Base-by-base conservation (phyloP, 1,284 basidiomycete genomes). In the Trametes polyzona region DNA sequence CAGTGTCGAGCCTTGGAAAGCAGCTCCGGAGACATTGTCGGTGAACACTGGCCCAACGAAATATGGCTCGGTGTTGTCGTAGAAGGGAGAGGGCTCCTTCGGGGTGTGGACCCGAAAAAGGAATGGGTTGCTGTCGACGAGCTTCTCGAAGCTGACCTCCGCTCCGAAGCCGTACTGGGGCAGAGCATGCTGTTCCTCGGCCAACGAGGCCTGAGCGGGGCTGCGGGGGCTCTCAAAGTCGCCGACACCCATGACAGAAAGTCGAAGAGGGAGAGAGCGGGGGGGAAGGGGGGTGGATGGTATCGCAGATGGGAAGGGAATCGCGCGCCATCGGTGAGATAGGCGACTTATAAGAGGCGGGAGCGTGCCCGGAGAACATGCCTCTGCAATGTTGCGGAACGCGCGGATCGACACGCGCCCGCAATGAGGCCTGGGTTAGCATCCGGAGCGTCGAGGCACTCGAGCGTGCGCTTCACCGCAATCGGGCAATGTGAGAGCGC, bases 21-120 rank as follows among this genome's bases (percentile, higher is more conserved):
- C 54, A 14, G 69, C 63, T 8, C 65, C 57, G 43, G 70, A 64
- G 66, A 75, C 74, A 47, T 71, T 69, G 58, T 76, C 69, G 47
- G 66, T 66, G 69, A 86, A 90, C 66, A 79, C 81, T 47, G 82
- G 81, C 27, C 84, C 86, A 51, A 88, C 71, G 59, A 91, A 89
- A 66, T 78, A 85, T 5, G 83, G 78, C 67, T 87, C 81, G 14
- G 74, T 71, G 57, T 77, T 73, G 66, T 84, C 81, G 63, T 77
- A 73, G 63, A 78, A 77, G 23, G 82, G 79, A 1, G 82, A 78
- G 35, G 74, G 75, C 51, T 79, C 75, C 66, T 83, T 88, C 26
- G 89, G 89, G 24, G 88, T 89, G 69, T 91, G 84, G 12, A 91
- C 83, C 36, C 89, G 87, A 75, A 88, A 91, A 64, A 91, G 78